Percentiles rank a stretch among this genome's conserved stretches.
Conservation (phyloP, 192 early-diverging fungal genomes). For the Chytriomyces sp. region DNA sequence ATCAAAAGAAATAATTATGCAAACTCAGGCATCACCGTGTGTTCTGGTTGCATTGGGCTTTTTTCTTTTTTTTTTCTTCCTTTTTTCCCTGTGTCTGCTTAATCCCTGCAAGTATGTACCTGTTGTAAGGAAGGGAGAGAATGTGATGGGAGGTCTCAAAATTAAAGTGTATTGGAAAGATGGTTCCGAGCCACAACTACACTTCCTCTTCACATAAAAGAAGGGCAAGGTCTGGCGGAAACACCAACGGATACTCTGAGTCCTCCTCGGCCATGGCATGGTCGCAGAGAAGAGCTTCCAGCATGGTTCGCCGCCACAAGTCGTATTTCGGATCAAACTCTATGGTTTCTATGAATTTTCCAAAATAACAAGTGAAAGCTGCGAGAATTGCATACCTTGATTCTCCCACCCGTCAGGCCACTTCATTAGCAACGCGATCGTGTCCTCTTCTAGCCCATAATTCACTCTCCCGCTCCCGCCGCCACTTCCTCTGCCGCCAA, state of each 20-base stretch:
- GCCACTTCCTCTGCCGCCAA: neutral
- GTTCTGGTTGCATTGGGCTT: too few relatives aligned
- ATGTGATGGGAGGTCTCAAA: too few relatives aligned
- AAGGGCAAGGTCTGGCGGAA: neutral
- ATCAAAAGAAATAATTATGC: neutral
- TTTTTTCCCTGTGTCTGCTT: too few relatives aligned
- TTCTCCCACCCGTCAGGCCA: neutral
- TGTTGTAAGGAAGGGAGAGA: too few relatives aligned
- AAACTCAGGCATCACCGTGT: too few relatives aligned
- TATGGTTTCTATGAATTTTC: neutral
- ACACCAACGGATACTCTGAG: neutral
- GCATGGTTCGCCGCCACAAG: neutral
- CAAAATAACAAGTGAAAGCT: neutral
- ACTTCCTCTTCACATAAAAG: neutral
- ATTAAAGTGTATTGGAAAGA: too few relatives aligned
- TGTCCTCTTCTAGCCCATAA: neutral
- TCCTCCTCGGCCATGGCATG: neutral
- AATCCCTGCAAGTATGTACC: too few relatives aligned
- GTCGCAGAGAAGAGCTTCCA: neutral
- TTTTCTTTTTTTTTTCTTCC: too few relatives aligned
- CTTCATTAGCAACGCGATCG: neutral
- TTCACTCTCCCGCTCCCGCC: neutral
- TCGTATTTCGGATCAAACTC: neutral
- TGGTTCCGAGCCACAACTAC: too few relatives aligned
- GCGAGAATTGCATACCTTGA: neutral